Percentiles rank a stretch among this genome's conserved stretches.
Conservation (phyloP, 257 asterid genomes). For the Agastache rugosa region DNA sequence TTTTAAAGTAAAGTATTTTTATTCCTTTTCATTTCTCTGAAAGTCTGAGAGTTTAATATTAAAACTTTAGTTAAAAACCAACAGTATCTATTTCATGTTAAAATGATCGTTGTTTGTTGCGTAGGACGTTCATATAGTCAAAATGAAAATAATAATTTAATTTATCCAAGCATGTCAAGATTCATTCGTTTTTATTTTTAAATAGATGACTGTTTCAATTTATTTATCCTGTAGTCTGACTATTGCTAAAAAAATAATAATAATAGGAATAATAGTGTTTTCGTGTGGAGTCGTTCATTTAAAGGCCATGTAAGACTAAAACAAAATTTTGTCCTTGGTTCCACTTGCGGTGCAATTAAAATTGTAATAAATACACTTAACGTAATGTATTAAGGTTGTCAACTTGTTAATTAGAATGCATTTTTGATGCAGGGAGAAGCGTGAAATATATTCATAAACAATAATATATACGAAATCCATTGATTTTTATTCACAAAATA, state of each 20-base stretch:
- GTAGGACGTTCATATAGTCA: neutral
- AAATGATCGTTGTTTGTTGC: neutral
- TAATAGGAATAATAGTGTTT: too few species aligned
- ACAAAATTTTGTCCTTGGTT: neutral
- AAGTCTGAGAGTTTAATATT: too few species aligned
- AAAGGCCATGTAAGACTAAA: neutral
- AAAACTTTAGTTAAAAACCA: too few species aligned
- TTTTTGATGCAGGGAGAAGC: too few species aligned
- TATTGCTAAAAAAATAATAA: too few species aligned
- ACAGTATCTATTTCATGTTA: too few species aligned
- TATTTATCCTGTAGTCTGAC: too few species aligned
- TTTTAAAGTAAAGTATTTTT: too few species aligned
- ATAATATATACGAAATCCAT: too few species aligned
- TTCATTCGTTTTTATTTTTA: neutral
- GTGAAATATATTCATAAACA: too few species aligned
- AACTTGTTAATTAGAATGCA: neutral
- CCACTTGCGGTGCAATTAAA: neutral
- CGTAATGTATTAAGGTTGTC: neutral
- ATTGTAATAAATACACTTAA: neutral
- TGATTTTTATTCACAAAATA: too few species aligned
- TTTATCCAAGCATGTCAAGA: neutral
- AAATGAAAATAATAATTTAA: neutral
- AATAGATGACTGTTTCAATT: neutral
- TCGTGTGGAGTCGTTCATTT: neutral
- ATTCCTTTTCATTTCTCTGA: too few species aligned